Base-by-base conservation (phyloP, 805 yeast genomes). In the Yarrowia sp. region DNA sequence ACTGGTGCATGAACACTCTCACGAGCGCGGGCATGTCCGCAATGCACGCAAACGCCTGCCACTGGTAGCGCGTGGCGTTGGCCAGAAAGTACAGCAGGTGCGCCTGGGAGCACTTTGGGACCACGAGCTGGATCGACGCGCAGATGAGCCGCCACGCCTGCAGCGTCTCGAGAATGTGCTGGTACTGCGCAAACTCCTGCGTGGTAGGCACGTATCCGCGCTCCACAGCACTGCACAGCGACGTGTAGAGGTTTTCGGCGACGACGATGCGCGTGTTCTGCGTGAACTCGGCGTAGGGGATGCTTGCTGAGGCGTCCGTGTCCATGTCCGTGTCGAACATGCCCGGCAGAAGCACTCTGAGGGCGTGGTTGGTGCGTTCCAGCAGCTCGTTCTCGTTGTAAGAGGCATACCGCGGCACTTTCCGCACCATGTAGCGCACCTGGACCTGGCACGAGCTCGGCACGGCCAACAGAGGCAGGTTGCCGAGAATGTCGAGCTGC, bases 401-500 rank as follows among this genome's bases (percentile, higher is more conserved):
- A 6, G 27, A 12, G 2, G 58, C 58, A 18, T 51, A 51, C 58
- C 24, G 21, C 24, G 42, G 16, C 21, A 47, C 56, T n/a, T 51
- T 55, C 8, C 61, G 35, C 13, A 55, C 47, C 47, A 55, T 25
- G 21, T 55, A 38, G 9, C 36, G 22, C 6, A 55, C 47, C 19
- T 55, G 61, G 14, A 39, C 36, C 22, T 55, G 33, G 9, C 61
- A 38, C 8, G 61, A 24, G 13, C 27, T 24, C 4, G 61, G 38
- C 62, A 70, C 56, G 24, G 29, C 32, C 12, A 60, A 49, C 12
- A 72, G 49, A 5, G 76, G 76, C 27, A 75, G 61, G 51, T 71
- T 70, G 13, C 60, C 39, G 82, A 96, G 42, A 79, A 79, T 63
- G 68, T 73, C 68, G 77, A 68, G 78, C 56, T 85, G 86, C 25